Evolutionary conservation across 352 stramenopile species (phyloP), one percentile per base, ranked within the genome.

Genomic region (Phytophthora sp.): DNA sequence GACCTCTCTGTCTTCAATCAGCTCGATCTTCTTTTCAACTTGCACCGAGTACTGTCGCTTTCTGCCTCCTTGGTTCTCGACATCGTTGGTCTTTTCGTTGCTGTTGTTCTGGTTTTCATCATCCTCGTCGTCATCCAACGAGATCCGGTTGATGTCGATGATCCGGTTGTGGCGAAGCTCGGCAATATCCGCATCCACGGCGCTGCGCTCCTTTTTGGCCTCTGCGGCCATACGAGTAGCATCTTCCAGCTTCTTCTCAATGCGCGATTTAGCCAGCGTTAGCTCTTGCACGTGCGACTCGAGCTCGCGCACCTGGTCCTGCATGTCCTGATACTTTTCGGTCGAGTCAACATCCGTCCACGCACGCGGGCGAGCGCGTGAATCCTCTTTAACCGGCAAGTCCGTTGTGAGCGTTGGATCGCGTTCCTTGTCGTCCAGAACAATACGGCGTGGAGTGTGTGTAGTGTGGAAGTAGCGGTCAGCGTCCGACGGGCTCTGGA

Each of bases 281-380:
- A 93, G 65, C 54, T 93, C 82, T 31, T 86, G 69, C 38, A 86
- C 72, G 46, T 92, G 82, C 10, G 74, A 68, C 57, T 94, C 71
- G 4, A 94, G 66, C 45, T 94, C 84, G 17, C 75, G 79, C 31
- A 87, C 79, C 50, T 92, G 82, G 28, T 79, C 77, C 59, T 94
- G 81, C 74, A 90, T 87, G 24, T 77, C 72, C 5, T 66, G 60
- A 27, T 82, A 78, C 24, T 81, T 84, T 28, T 92, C 72, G 0
- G 39, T 62, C n/a, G 64, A 70, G 2, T 91, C 78, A 21, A 87
- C 65, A 21, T 88, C 81, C 5, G 83, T 92, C 70, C 82, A 87
- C 0, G 83, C 83, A 38, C 83, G 80, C 42, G 77, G 78, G 4
- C 83, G 83, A 35, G 54, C 55, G 10, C 63, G 57, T 8, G 72